A percentile compares a stretch with the other conserved stretches of the same genome.
Evolutionary conservation across 2,329 filamentous ascomycete genomes (phyloP).

Genomic region (Alternaria brassicae): DNA sequence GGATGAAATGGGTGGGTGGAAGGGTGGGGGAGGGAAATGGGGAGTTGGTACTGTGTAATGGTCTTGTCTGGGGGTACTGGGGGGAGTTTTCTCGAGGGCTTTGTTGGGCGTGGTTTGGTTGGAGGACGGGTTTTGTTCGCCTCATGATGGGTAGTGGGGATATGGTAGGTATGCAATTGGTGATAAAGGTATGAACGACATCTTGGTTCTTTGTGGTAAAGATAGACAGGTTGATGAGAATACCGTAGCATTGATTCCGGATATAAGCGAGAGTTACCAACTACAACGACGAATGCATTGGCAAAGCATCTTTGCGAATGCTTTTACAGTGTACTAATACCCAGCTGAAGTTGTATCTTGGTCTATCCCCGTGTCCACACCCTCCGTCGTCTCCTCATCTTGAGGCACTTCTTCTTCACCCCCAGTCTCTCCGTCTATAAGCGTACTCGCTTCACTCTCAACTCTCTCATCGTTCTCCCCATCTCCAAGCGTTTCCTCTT

Average conservation of each 20-base stretch:
- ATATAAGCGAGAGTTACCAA: background rate
- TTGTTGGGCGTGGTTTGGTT: background rate
- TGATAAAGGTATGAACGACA: background rate
- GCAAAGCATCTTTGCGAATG: background rate
- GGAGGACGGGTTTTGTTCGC: background rate
- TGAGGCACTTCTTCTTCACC: background rate
- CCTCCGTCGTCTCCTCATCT: background rate
- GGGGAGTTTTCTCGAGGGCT: background rate
- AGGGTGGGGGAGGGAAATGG: background rate
- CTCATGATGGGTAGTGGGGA: background rate
- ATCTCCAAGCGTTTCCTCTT: background rate
- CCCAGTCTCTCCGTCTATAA: background rate
- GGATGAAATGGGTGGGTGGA: no score
- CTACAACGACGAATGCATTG: background rate
- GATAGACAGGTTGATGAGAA: background rate
- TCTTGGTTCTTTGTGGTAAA: background rate
- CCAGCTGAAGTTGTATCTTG: background rate
- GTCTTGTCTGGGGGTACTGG: background rate
- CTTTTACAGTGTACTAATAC: background rate
- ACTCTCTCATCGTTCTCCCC: background rate
- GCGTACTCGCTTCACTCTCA: background rate
- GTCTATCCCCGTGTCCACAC: background rate
- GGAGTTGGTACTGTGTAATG: background rate
- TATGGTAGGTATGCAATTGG: background rate
- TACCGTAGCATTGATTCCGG: background rate